Percentiles rank a stretch among this genome's conserved stretches.
phyloP scores from a whole-genome alignment of 2,329 filamentous ascomycete genomes.

The Penicillium sumatraense region DNA sequence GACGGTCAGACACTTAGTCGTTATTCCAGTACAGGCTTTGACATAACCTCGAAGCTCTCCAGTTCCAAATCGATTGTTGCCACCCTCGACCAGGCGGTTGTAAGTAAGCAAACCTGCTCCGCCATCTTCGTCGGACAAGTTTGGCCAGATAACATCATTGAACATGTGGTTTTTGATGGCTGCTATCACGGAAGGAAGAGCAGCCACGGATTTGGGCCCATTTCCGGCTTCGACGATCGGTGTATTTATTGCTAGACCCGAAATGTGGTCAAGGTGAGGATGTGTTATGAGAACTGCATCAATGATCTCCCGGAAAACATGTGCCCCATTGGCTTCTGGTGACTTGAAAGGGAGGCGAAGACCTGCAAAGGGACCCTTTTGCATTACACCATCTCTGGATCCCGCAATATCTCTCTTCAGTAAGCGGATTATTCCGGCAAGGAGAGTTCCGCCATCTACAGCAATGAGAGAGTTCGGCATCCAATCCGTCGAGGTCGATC shows the following conservation, averaged over 20 bases:
- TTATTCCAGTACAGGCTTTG: conserved; percentile 84
- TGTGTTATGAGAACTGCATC: conserved; percentile 93
- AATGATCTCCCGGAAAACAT: conserved; percentile 78
- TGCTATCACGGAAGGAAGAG: conserved; percentile 83
- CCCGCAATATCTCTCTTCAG: conserved; percentile 56
- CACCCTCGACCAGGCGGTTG: conserved; percentile 83
- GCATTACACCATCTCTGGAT: conserved; percentile 32
- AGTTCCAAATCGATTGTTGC: conserved; percentile 80
- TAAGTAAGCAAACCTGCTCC: conserved; percentile 93
- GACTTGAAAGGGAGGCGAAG: conserved; percentile 70
- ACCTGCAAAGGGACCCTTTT: conserved; percentile 78
- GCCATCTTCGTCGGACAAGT: conserved; percentile 92
- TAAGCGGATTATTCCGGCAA: conserved; percentile 81
- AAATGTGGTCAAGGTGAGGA: conserved; percentile 93
- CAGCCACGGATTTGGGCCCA: conserved; percentile 81
- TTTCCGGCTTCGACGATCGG: conserved; percentile 79
- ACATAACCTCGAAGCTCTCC: conserved; percentile 82
- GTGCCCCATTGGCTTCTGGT: conserved; percentile 75
- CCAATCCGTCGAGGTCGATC: conserved; percentile 80
- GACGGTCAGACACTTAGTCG: conserved; percentile 84
- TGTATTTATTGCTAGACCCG: conserved; percentile 91
- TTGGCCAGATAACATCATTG: conserved; percentile 98
- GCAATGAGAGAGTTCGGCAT: conserved; percentile 79
- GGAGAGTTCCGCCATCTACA: conserved; percentile 91
- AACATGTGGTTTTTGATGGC: conserved; percentile 95